phyloP scores from a whole-genome alignment of 208 protist genomes.

The Tritrichomonas foetus region DNA sequence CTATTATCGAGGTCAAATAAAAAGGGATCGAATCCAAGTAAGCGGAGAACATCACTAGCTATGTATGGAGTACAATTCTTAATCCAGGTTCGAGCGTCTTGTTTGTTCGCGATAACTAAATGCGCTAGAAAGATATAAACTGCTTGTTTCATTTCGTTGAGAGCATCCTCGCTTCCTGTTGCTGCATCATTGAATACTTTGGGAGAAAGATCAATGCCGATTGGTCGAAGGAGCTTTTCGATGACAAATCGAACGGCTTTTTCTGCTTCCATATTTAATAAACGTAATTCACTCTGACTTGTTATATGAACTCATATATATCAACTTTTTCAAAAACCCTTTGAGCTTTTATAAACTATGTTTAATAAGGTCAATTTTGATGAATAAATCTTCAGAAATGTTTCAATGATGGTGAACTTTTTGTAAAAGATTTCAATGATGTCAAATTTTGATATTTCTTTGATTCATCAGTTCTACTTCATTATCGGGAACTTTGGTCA shows the following conservation, averaged over 20 bases:
- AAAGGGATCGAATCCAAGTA: constrained; percentile 2
- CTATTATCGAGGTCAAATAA: background rate
- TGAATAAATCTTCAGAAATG: too few species aligned
- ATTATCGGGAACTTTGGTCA: too few species aligned
- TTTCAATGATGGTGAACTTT: too few species aligned
- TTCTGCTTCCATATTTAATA: background rate
- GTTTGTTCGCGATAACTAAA: background rate
- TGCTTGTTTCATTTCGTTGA: background rate
- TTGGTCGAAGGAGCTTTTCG: background rate
- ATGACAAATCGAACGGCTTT: background rate
- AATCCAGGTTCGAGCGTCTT: background rate
- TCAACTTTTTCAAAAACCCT: too few species aligned
- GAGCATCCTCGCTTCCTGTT: background rate
- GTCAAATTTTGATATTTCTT: too few species aligned
- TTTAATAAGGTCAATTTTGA: too few species aligned
- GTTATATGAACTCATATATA: too few species aligned
- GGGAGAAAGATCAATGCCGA: background rate
- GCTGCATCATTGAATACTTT: background rate
- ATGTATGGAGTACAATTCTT: background rate
- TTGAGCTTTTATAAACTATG: too few species aligned
- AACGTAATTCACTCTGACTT: too few species aligned
- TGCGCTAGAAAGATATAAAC: background rate
- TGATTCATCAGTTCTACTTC: too few species aligned
- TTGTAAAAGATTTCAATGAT: too few species aligned
- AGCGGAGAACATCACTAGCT: background rate